A percentile compares a stretch with the other conserved stretches of the same genome.
Evolutionary conservation across 805 yeast species (phyloP).

Genomic region (Saturnispora gosingensis): DNA sequence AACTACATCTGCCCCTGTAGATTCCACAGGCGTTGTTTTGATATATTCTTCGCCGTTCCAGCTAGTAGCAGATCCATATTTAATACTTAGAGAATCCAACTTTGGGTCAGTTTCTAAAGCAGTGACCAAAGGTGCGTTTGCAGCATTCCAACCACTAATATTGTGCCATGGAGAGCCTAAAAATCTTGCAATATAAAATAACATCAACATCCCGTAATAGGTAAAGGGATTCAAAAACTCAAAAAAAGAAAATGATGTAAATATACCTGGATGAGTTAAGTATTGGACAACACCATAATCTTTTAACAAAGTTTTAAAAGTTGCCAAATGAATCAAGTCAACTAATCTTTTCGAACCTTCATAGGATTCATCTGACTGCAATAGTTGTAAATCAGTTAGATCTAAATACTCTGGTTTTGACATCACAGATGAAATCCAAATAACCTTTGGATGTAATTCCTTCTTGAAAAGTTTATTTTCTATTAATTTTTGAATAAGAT

Average conservation of each 20-base stretch:
- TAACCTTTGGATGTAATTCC: slow-evolving; percentile 44
- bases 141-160: slow-evolving; percentile 81
- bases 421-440: slow-evolving; percentile 85
- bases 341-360: slow-evolving; percentile 88
- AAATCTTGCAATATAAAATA: slow-evolving; percentile 76
- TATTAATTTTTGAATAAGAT: slow-evolving; percentile 57
- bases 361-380: slow-evolving; percentile 58
- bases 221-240: slow-evolving; percentile 70
- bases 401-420: slow-evolving; percentile 68
- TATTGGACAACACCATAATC: slow-evolving; percentile 57
- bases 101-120: slow-evolving; percentile 44
- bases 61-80: slow-evolving; percentile 66
- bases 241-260: slow-evolving; percentile 72
- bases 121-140: slow-evolving; percentile 74
- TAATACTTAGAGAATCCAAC: slow-evolving; percentile 35
- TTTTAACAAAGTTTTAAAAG: slow-evolving; percentile 41
- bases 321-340: slow-evolving; percentile 72
- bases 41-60: slow-evolving; percentile 59
- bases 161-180: slow-evolving; percentile 86
- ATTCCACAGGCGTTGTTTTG: slow-evolving; percentile 44
- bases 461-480: slow-evolving; percentile 36
- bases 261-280: slow-evolving; percentile 89
- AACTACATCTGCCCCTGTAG: slow-evolving; percentile 61
- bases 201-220: slow-evolving; percentile 72
- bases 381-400: slow-evolving; percentile 63